These are phyloP conservation scores for Vitis riparia DNA, from an alignment of 164 flowering plant species.

Conservation along the genomic window DNA sequence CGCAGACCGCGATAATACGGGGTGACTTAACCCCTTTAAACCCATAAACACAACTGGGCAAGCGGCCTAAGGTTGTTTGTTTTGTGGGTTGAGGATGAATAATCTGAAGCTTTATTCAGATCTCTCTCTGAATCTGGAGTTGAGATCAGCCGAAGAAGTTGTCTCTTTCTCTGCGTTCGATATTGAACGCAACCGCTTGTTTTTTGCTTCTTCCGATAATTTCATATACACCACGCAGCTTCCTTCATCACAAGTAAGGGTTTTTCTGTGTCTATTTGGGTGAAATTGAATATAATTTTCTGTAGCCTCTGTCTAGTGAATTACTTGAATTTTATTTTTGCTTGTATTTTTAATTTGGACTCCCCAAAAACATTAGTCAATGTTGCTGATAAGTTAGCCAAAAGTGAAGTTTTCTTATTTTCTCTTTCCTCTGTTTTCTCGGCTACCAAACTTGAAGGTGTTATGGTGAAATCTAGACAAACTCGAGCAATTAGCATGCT, in stretches of 20 bases:
- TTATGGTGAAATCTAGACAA: too few relatives aligned
- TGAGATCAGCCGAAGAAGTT: conserved; percentile 55
- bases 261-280: not conserved
- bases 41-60: too few relatives aligned
- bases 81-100: conserved; percentile 44
- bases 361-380: too few relatives aligned
- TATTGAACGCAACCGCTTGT: conserved; percentile 75
- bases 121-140: conserved; percentile 33
- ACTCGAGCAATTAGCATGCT: not conserved
- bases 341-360: too few relatives aligned
- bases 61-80: not conserved
- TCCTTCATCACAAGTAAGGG: conserved; percentile 54
- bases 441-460: too few relatives aligned
- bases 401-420: too few relatives aligned
- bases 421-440: too few relatives aligned
- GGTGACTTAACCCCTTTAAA: too few relatives aligned
- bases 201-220: conserved; percentile 83
- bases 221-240: conserved; percentile 56
- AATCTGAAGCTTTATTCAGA: conserved; percentile 74
- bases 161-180: conserved; percentile 65
- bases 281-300: not conserved
- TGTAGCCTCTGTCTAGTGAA: not conserved
- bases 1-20: too few relatives aligned
- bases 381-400: too few relatives aligned
- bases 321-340: not conserved